Percentiles rank a stretch among this genome's conserved stretches.
Conservation (phyloP, 257 asterid genomes). For the Striga asiatica region DNA sequence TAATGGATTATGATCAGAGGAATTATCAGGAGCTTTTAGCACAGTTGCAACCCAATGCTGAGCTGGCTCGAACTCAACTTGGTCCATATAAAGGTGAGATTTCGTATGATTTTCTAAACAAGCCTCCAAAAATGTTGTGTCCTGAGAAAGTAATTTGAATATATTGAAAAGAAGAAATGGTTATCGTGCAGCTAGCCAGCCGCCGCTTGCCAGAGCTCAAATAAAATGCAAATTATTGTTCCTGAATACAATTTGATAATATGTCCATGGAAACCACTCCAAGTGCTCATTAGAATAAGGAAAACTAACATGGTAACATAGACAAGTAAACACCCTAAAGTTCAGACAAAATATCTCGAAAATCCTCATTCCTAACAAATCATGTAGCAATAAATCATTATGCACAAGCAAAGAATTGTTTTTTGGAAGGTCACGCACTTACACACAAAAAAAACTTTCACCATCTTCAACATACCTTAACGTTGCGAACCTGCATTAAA, state of each 20-base stretch:
- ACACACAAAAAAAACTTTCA: conserved; percentile 22
- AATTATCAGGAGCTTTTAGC: conserved; percentile 42
- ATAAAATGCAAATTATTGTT: not conserved
- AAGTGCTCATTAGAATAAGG: not conserved
- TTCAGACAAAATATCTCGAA: not conserved
- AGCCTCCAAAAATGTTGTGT: conserved; percentile 78
- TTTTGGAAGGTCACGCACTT: conserved; percentile 24
- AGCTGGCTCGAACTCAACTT: conserved; percentile 97
- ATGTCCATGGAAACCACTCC: conserved; percentile 3
- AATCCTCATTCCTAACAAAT: not conserved
- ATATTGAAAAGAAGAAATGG: conserved; percentile 18
- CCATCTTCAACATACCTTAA: conserved; percentile 68
- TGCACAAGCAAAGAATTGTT: conserved; percentile 4
- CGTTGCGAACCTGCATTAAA: conserved; percentile 77
- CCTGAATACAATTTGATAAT: not conserved
- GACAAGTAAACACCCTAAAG: conserved; percentile 6
- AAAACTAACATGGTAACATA: conserved; percentile 11
- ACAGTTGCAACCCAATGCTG: conserved; percentile 75
- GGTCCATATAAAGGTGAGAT: conserved; percentile 92
- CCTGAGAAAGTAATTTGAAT: conserved; percentile 45
- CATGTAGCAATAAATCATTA: not conserved
- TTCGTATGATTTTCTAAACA: conserved; percentile 95
- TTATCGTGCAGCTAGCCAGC: conserved; percentile 6
- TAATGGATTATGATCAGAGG: conserved; percentile 29
- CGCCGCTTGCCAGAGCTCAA: conserved; percentile 7